Base-by-base conservation (phyloP, 768 basidiomycete genomes). In the Suillus discolor region DNA sequence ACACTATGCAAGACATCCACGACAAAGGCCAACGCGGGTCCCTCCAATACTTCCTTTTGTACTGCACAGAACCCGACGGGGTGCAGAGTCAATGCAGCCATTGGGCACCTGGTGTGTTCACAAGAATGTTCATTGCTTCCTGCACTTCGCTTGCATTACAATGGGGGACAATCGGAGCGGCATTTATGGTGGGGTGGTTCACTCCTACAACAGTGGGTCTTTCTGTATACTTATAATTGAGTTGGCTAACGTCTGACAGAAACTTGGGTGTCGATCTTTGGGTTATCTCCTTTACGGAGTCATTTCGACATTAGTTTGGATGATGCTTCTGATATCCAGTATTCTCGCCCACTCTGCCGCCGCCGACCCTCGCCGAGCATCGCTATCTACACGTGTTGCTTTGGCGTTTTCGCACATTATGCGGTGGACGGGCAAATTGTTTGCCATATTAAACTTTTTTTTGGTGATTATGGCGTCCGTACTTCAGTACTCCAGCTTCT, bases 121-220 rank as follows among this genome's bases (percentile, higher is more conserved):
- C 39, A 34, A 63, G 74, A 44, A 68, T 74, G 25, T 20, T 63
- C 13, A 47, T 71, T 31, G 74, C 75, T 18, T 70, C 74, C 8
- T 9, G 66, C 11, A 42, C 66, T 13, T 69, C 72, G 16, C 61
- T 75, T 7, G 57, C 62, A 12, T 53, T 75, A 36, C 73, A 75
- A 64, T 76, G 74, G 75, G 68, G 65, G 9, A 72, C 73, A 3
- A 60, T 66, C 15, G 73, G 74, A 16, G 71, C 71, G 2, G 73
- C 75, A 8, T 44, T 72, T 34, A 15, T 72, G 20, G 68, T 72
- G 6, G 70, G 69, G 18, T 69, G 67, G 62, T 70, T 68, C 51
- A 75, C 75, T 3, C 75, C 75, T 18, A 75, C 74, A 6, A 68
- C 67, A 9, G 62, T 53, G 31, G 13, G 25, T 36, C 47, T 28